Percentiles rank a stretch among this genome's conserved stretches.
Conservation (phyloP, 805 yeast species). For the Debaryomyces maramus region DNA sequence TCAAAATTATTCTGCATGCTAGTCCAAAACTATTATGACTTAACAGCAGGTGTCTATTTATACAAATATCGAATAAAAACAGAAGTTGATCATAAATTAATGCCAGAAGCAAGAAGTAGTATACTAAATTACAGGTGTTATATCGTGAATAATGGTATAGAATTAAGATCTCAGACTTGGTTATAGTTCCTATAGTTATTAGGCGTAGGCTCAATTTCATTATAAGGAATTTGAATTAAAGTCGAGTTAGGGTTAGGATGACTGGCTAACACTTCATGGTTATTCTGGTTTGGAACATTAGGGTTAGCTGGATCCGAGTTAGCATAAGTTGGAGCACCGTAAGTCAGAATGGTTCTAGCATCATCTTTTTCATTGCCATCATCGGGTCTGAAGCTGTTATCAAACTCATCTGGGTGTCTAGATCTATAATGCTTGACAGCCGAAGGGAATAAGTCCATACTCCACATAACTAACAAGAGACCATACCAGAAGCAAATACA, state of each 20-base stretch:
- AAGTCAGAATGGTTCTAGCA: conserved; percentile 16
- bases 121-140: too few relatives aligned
- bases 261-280: background rate
- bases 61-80: too few relatives aligned
- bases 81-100: too few relatives aligned
- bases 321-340: conserved; percentile 19
- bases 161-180: background rate
- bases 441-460: conserved; percentile 71
- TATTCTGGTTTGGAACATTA: background rate
- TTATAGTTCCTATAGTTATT: background rate
- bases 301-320: conserved; percentile 3
- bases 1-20: too few relatives aligned
- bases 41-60: too few relatives aligned
- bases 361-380: conserved; percentile 10
- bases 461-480: conserved; percentile 57
- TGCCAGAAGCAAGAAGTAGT: too few relatives aligned
- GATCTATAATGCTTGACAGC: conserved; percentile 37
- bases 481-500: conserved; percentile 83
- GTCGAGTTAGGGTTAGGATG: background rate
- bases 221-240: background rate
- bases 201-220: background rate
- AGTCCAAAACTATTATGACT: too few relatives aligned
- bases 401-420: conserved; percentile 30
- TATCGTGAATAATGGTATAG: too few relatives aligned
- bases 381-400: conserved; percentile 13